phyloP scores from a whole-genome alignment of 148 eudicot genomes.

The Rheum nobile region DNA sequence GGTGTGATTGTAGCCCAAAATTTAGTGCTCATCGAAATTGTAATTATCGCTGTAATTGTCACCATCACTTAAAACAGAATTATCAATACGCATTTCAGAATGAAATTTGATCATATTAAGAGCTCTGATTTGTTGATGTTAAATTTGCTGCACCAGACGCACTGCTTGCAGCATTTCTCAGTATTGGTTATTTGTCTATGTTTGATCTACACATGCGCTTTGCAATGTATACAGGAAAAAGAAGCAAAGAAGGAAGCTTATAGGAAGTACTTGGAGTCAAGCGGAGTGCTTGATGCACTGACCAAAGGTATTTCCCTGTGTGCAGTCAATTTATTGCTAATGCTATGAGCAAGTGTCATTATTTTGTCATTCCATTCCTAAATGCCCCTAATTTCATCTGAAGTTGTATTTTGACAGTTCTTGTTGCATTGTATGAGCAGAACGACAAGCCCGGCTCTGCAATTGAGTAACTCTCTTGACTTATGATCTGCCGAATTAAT shows the following conservation, averaged over 20 bases:
- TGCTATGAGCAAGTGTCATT: background rate
- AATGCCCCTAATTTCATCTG: background rate
- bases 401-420: conserved; percentile 32
- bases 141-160: background rate
- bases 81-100: too few species aligned
- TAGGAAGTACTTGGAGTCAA: conserved; percentile 83
- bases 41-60: too few species aligned
- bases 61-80: too few species aligned
- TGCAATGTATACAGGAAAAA: conserved; percentile 51
- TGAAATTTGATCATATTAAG: background rate
- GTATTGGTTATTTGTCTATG: background rate
- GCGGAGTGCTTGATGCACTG: conserved; percentile 78
- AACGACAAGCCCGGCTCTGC: conserved; percentile 78
- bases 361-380: background rate
- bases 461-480: conserved; percentile 50
- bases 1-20: background rate
- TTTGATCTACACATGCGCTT: background rate
- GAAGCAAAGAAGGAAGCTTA: conserved; percentile 97
- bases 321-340: background rate
- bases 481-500: background rate
- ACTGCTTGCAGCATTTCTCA: background rate
- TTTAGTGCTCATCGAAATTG: too few species aligned
- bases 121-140: background rate
- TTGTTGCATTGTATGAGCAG: conserved; percentile 90
- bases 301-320: conserved; percentile 55